Conservation (phyloP, 1,139 yeast species). For the Eremothecium cymbalariae region DNA sequence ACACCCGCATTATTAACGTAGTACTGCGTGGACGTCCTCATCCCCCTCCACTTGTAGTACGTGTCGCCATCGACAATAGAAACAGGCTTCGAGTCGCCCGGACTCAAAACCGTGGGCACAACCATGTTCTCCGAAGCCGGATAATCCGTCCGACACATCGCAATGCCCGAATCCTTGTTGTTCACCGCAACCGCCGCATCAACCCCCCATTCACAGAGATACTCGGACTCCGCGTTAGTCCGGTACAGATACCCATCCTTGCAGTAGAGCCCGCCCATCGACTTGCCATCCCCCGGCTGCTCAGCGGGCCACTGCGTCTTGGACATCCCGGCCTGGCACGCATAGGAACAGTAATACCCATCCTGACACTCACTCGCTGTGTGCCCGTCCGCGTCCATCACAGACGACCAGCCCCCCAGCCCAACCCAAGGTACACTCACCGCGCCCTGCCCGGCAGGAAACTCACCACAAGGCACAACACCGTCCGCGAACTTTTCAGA, state of each 20-base stretch:
- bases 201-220: slow-evolving; percentile 74
- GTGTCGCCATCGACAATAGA: slow-evolving; percentile 56
- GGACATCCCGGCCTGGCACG: slow-evolving; percentile 87
- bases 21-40: slow-evolving; percentile 65
- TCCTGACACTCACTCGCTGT: slow-evolving; percentile 63
- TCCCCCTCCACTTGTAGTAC: slow-evolving; percentile 61
- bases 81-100: slow-evolving; percentile 50
- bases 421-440: slow-evolving; percentile 50
- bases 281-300: slow-evolving; percentile 68
- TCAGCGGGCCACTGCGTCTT: slow-evolving; percentile 77
- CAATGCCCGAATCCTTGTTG: slow-evolving; percentile 49
- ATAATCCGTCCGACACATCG: slow-evolving; percentile 80
- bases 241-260: slow-evolving; percentile 61
- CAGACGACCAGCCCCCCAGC: slow-evolving; percentile 69
- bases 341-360: slow-evolving; percentile 75
- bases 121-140: slow-evolving; percentile 88
- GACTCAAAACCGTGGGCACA: slow-evolving; percentile 61
- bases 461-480: slow-evolving; percentile 47
- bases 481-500: slow-evolving; percentile 53
- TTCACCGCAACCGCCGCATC: slow-evolving; percentile 54
- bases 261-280: slow-evolving; percentile 73
- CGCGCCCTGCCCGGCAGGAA: slow-evolving; percentile 71
- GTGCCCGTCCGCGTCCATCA: slow-evolving; percentile 51
- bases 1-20: slow-evolving; percentile 80
- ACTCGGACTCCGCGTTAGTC: slow-evolving; percentile 48